Evolutionary conservation across 2,329 filamentous ascomycete genomes (phyloP), one percentile per base, ranked within the genome.

Genomic region (Coniochaeta sp.): DNA sequence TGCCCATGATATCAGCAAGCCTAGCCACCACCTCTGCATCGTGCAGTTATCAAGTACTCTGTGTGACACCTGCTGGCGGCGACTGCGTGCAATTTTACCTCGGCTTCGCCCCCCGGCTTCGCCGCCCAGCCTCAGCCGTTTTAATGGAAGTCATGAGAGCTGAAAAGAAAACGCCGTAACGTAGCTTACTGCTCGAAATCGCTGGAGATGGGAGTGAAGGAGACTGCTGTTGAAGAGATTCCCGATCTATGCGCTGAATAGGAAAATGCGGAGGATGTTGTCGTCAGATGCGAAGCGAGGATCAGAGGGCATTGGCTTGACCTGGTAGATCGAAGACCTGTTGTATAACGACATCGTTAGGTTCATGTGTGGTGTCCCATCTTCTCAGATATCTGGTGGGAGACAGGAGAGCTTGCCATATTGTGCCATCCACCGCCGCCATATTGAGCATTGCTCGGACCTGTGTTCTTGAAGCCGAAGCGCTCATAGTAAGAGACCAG

Each of bases 391-490:
- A 5, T 16, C 22, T 52, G 26, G 42, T 19, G 12, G 42, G 42
- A 24, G 22, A 22, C 2, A 22, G 4, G 42, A 24, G 2, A 19
- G 6, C 79, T 72, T 72, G 92, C 89, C 90, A 96, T 86, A 71
- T 95, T 87, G 66, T 85, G 81, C 91, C 92, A 96, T 19, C 85
- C 87, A 34, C 91, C 90, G 40, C 91, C 91, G 22, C 87, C 89
- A 74, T 91, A 92, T 61, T 83, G 79, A 57, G 85, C 88, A 62
- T 83, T 76, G 72, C 91, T 95, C 57, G 80, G 76, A 0, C 92
- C 91, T 32, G 80, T 73, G 65, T 88, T 84, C 65, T 77, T 77
- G 71, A 95, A 96, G 0, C 91, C 86, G 65, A 91, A 81, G n/a
- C 81, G 81, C 70, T 88, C 82, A 71, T 96, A 97, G 71, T 89